Evolutionary conservation across 2,329 filamentous ascomycete genomes (phyloP).

Genomic region (Aspergillus uvarum): DNA sequence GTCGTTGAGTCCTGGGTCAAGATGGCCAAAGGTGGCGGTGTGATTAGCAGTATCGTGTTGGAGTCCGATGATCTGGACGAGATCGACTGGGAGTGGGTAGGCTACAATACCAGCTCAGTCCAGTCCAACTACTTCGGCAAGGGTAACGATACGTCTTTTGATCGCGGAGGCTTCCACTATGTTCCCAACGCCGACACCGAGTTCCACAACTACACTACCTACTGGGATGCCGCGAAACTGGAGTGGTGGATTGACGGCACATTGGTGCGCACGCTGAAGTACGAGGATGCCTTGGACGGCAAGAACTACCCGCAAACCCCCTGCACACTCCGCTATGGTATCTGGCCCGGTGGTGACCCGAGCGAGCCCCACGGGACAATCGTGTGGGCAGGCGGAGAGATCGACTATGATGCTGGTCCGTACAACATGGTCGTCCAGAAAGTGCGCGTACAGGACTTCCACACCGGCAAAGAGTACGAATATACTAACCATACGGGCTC

Average conservation of each 20-base stretch:
- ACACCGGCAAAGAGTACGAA: conserved; percentile 63
- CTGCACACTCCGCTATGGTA: conserved; percentile 68
- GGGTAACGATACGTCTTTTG: conserved; percentile 72
- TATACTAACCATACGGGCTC: conserved; percentile 63
- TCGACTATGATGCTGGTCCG: conserved; percentile 64
- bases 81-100: conserved; percentile 66
- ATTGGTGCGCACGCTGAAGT: conserved; percentile 61
- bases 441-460: conserved; percentile 58
- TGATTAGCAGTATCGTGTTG: conserved; percentile 79
- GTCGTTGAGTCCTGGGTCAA: conserved; percentile 76
- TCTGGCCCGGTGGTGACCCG: conserved; percentile 63
- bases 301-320: conserved; percentile 70
- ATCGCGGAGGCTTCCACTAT: conserved; percentile 76
- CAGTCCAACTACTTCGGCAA: conserved; percentile 98
- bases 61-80: conserved; percentile 83
- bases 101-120: conserved; percentile 38
- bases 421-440: conserved; percentile 73
- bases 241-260: conserved; percentile 66
- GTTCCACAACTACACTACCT: conserved; percentile 54
- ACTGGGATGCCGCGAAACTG: conserved; percentile 66
- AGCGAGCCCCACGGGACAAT: conserved; percentile 49
- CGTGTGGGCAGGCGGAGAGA: conserved; percentile 68
- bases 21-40: conserved; percentile 70
- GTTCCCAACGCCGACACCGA: conserved; percentile 57
- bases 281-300: conserved; percentile 56